Evolutionary conservation across 2,329 filamentous ascomycete genomes (phyloP), one percentile per base, ranked within the genome.

Genomic region (Thermomyces lanuginosus): DNA sequence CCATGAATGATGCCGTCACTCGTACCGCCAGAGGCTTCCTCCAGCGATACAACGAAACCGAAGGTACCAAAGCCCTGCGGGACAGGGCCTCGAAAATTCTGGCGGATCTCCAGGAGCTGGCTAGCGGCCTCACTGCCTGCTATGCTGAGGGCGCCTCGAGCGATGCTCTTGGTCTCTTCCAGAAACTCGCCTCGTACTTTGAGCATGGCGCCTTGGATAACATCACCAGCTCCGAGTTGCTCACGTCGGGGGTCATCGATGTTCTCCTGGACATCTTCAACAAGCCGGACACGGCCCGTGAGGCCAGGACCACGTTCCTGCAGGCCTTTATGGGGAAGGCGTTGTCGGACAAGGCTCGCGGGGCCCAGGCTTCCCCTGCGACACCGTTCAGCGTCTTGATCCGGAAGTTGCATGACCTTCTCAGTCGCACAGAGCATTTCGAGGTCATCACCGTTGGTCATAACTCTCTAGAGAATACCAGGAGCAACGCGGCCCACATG

Each of bases 361-460:
- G 51, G 13, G n/a, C n/a, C n/a, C 73, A 72, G 46, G 74, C 71
- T 9, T 66, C 69, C 4, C 73, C 80, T 2, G 66, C 72, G 0
- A 92, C 86, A 0, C 76, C 83, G 1, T 92, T 95, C 51, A 89
- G 83, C 44, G 70, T 92, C 27, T 65, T 98, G 49, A 75, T 92
- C 21, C 78, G 84, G 49, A 98, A 98, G 53, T 63, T 98, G 16
- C 89, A 98, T 54, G 89, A 98, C 56, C 61, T 98, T 31, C 68
- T 98, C 30, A 98, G 89, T 60, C 75, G 89, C 40, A 91, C 86
- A 17, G 89, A 98, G 59, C 84, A 95, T 60, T 98, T 95, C 43
- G 89, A 98, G 48, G 86, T 98, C 22, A 71, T 92, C 35, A 98
- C 89, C 5, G 84, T 95, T 29, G 82, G 92, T 49, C 79, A 92